These are phyloP conservation scores for Diaporthe batatas DNA, from an alignment of 2,329 filamentous ascomycete genomes.

Conservation along the genomic window DNA sequence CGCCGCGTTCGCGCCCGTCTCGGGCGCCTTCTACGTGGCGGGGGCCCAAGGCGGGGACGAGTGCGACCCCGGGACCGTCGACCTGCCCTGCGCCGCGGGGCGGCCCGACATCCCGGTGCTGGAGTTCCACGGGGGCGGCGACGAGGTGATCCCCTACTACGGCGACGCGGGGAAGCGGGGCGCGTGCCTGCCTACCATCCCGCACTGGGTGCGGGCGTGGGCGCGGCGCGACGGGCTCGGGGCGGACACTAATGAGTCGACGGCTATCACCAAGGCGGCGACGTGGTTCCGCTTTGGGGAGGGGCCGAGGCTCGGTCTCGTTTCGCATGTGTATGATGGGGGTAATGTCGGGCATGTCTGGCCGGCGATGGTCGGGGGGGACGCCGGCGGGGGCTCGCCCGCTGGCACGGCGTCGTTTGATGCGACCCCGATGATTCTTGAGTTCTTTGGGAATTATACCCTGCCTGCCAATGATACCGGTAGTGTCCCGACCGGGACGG, in stretches of 20 bases:
- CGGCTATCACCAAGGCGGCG: not conserved
- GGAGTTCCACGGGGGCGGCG: not conserved
- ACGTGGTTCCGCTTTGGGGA: not conserved
- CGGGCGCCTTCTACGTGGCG: conserved; percentile 1
- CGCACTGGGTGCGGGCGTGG: conserved; percentile 5
- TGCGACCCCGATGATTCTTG: conserved; percentile 2
- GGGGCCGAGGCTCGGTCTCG: not conserved
- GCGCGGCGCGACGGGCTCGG: not conserved
- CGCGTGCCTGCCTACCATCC: conserved; percentile 4
- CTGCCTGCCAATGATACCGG: not conserved
- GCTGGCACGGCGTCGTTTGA: not conserved
- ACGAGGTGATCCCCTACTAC: not conserved
- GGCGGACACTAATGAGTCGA: not conserved
- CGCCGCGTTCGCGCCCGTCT: conserved; percentile 4
- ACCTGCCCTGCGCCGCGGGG: not conserved
- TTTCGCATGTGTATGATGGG: not conserved
- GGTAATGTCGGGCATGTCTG: not conserved
- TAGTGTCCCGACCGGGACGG: not conserved
- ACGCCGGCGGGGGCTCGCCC: not conserved
- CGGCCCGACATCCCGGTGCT: not conserved
- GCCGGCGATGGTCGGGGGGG: not conserved
- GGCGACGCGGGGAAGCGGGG: not conserved
- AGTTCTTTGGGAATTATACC: not conserved
- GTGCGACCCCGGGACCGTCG: not conserved
- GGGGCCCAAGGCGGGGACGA: too few relatives aligned